Conservation (phyloP, 2,329 filamentous ascomycete species). For the Iodosphaeria phyllophila region DNA sequence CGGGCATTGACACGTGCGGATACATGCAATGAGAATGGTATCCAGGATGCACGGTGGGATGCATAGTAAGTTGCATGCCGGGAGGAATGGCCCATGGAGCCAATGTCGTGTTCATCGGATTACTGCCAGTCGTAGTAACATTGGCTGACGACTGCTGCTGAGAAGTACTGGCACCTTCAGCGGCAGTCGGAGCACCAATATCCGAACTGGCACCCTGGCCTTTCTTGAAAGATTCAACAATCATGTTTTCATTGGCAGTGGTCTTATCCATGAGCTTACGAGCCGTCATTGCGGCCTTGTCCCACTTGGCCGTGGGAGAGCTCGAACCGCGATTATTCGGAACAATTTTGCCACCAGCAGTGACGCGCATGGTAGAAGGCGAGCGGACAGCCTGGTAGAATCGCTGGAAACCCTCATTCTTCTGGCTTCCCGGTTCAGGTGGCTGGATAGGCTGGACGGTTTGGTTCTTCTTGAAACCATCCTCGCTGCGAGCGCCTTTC, state of each 20-base stretch:
- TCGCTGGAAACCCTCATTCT: constrained; percentile 45
- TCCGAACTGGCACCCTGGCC: constrained; percentile 4
- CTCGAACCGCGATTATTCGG: constrained; percentile 37
- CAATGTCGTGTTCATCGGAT: constrained; percentile 9
- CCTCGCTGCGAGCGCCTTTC: constrained; percentile 26
- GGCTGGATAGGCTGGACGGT: constrained; percentile 31
- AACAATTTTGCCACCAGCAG: constrained; percentile 47
- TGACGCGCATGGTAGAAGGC: constrained; percentile 47
- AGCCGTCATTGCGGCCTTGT: no score
- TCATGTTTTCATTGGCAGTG: constrained; percentile 7
- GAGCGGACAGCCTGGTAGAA: constrained; percentile 53
- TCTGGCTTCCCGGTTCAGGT: constrained; percentile 30
- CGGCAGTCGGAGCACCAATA: neutral
- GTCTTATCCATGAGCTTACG: no score
- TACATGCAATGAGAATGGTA: no score
- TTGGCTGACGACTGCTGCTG: neutral
- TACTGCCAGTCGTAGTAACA: constrained; percentile 4
- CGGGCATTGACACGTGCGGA: no score
- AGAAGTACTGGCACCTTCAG: neutral
- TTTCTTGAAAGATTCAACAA: constrained; percentile 8
- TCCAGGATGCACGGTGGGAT: constrained; percentile 1
- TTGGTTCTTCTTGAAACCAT: constrained; percentile 23
- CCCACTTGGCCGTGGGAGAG: constrained; percentile 32
- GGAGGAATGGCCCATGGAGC: constrained; percentile 9
- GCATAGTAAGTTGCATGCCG: constrained; percentile 4